These are phyloP conservation scores for Haplosporangium sp. DNA, from an alignment of 371 early-diverging fungal species.

Conservation along the genomic window DNA sequence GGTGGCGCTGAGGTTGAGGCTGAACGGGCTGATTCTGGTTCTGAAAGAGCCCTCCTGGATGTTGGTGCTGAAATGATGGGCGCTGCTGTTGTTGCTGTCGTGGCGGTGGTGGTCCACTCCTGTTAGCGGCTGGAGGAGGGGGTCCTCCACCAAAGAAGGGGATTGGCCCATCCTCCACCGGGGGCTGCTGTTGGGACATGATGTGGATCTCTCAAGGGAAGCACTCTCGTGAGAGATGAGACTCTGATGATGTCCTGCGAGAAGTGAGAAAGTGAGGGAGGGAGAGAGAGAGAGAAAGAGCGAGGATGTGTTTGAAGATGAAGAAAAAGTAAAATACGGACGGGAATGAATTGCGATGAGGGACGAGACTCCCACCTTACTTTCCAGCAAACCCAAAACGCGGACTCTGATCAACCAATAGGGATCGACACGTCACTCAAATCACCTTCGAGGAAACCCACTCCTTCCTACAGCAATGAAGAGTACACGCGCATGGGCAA, in stretches of 20 bases:
- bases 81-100: slow-evolving; percentile 26
- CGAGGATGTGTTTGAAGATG: background rate
- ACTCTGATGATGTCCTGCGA: background rate
- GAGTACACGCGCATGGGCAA: too few relatives aligned
- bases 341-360: background rate
- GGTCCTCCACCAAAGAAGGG: slow-evolving; percentile 45
- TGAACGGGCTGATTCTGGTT: slow-evolving; percentile 25
- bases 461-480: too few relatives aligned
- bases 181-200: slow-evolving; percentile 41
- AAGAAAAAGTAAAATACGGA: slow-evolving; percentile 3
- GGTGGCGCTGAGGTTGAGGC: slow-evolving; percentile 44
- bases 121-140: slow-evolving; percentile 13
- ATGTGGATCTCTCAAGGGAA: slow-evolving; percentile 5
- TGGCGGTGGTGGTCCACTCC: slow-evolving; percentile 23
- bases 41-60: slow-evolving; percentile 13
- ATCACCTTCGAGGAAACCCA: too few relatives aligned
- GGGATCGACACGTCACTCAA: background rate
- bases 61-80: slow-evolving; percentile 20
- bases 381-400: background rate
- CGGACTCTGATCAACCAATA: background rate
- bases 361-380: background rate
- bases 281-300: background rate
- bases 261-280: background rate
- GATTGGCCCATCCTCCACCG: slow-evolving; percentile 46
- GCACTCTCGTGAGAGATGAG: background rate